These are phyloP conservation scores for Arctium lappa DNA, from an alignment of 129 eudicot species.

Conservation along the genomic window DNA sequence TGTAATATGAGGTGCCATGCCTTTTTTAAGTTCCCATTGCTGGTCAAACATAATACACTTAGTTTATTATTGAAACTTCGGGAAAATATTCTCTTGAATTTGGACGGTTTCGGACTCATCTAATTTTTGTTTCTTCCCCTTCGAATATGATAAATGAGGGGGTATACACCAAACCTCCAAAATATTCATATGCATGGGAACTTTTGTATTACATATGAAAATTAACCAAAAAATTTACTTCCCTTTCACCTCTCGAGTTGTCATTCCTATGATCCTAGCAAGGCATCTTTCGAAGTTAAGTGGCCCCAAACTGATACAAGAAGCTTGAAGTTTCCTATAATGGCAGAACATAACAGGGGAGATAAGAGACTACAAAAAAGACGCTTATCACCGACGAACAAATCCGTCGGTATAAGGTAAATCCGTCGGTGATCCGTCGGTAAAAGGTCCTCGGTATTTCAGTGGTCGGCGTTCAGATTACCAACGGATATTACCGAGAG, in stretches of 20 bases:
- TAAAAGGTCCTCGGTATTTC: no score
- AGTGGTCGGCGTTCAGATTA: no score
- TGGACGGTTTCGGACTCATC: not conserved
- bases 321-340: no score
- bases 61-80: not conserved
- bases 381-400: no score
- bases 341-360: no score
- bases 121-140: not conserved
- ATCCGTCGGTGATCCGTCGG: no score
- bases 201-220: not conserved
- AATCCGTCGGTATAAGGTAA: no score
- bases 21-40: constrained; percentile 22
- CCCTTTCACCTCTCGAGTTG: not conserved
- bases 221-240: not conserved
- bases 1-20: constrained; percentile 13
- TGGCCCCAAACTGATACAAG: not conserved
- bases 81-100: not conserved
- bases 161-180: not conserved
- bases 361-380: no score
- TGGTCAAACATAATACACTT: constrained; percentile 13
- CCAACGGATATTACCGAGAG: no score
- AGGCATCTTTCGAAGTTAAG: not conserved
- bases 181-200: not conserved
- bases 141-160: not conserved
- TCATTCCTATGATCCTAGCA: not conserved